Conservation (phyloP, 139 green algal species). For the Zygnema circumcarinatum region DNA sequence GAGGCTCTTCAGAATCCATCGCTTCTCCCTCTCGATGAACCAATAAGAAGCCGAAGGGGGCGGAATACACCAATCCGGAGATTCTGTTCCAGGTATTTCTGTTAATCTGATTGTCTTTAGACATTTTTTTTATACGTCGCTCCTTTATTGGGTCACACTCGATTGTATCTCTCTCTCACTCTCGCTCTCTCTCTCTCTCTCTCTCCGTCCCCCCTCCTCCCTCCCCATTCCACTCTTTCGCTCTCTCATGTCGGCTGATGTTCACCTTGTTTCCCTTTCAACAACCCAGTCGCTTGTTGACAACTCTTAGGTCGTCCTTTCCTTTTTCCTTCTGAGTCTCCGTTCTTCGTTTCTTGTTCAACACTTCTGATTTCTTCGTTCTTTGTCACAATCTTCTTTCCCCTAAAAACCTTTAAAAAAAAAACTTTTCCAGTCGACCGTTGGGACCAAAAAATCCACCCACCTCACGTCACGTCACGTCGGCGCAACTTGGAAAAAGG, state of each 20-base stretch:
- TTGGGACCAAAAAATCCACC: too few species aligned
- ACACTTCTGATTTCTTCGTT: not conserved
- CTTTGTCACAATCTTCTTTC: not conserved
- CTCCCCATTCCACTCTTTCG: not conserved
- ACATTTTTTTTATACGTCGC: too few species aligned
- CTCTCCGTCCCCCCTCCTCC: not conserved
- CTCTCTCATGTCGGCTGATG: not conserved
- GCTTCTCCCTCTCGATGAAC: too few species aligned
- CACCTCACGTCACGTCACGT: not conserved
- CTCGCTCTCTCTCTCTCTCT: not conserved
- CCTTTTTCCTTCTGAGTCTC: not conserved
- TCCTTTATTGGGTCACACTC: too few species aligned
- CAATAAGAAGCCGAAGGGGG: too few species aligned
- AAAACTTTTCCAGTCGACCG: too few species aligned
- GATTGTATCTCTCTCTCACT: too few species aligned
- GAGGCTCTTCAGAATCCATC: too few species aligned
- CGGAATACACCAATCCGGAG: too few species aligned
- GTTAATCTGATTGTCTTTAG: too few species aligned
- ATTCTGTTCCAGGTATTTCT: too few species aligned
- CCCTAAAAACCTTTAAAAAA: not conserved
- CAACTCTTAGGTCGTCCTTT: too few species aligned
- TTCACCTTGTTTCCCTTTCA: not conserved
- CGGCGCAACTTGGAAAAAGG: not conserved
- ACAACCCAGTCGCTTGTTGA: not conserved
- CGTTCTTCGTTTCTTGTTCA: not conserved